Base-by-base conservation (phyloP, 2,329 filamentous ascomycete genomes). In the Colletotrichum cordylinicola region DNA sequence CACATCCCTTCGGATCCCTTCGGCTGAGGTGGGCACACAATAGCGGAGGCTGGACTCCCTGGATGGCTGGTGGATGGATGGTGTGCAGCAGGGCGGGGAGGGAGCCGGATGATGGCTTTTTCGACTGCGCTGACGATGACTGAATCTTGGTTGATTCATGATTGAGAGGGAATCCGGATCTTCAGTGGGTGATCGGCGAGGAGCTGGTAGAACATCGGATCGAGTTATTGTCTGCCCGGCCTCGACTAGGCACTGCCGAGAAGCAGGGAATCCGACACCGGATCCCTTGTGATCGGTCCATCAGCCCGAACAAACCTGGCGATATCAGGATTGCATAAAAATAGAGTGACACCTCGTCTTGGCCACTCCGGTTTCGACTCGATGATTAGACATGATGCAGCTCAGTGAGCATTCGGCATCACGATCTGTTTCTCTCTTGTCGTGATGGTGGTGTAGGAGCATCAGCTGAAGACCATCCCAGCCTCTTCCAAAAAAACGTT, bases 1-100 rank as follows among this genome's bases (percentile, higher is more conserved):
- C n/a, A 21, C 8, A 5, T 52, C 43, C 43, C 43, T 52, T 52
- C 43, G 39, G 31, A 73, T 74, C 74, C 74, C 74, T 76, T 73
- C 37, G 39, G n/a, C 58, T 58, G 27, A 52, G 18, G 21, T 21
- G 56, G 35, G 27, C 21, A 48, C 58, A 48, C 58, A 60, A 74
- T 68, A 31, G 18, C 13, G 64, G 73, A 67, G 74, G 74, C 27
- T 74, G 74, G 74, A n/a, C 74, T 74, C 74, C 74, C 74, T 76
- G 18, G 64, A 39, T 69, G 70, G 58, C 65, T 60, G 64, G 70
- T 33, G 18, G n/a, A 6, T 18, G 43, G 48, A 64, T 56, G 31
- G 31, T 61, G 56, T 33, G 33, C 43, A 33, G 55, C 55, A 67
- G 67, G 67, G 61, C 27, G 18, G 33, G 24, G 27, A 31, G 70